Conservation (phyloP, 495 filamentous ascomycete genomes). For the Viridothelium virens region DNA sequence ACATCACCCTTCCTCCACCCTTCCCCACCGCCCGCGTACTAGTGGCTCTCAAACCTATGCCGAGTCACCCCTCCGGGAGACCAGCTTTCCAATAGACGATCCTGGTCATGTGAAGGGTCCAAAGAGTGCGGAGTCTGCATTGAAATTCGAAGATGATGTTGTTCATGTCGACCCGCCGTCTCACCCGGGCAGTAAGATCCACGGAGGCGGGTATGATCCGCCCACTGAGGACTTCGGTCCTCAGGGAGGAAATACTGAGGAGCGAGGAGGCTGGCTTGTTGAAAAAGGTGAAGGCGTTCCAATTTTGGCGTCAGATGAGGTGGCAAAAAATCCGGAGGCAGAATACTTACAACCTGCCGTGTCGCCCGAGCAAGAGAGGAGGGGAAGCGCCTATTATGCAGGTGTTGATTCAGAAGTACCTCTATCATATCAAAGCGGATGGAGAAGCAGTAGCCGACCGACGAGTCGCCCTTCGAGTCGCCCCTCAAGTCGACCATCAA, state of each 20-base stretch:
- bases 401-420: constrained; percentile 33
- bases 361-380: constrained; percentile 54
- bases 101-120: constrained; percentile 18
- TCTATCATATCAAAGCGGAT: constrained; percentile 21
- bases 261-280: constrained; percentile 43
- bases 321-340: constrained; percentile 64
- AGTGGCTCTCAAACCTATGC: constrained; percentile 42
- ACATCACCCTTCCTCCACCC: constrained; percentile 41
- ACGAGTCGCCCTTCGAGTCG: constrained; percentile 64
- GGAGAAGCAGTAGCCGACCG: constrained; percentile 46
- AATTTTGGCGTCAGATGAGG: constrained; percentile 87
- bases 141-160: constrained; percentile 48
- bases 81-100: constrained; percentile 42
- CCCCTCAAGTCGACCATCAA: constrained; percentile 62
- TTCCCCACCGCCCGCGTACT: constrained; percentile 33
- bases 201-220: constrained; percentile 42
- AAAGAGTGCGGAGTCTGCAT: constrained; percentile 30
- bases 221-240: constrained; percentile 40
- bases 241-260: constrained; percentile 41
- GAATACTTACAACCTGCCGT: constrained; percentile 65
- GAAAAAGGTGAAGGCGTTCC: constrained; percentile 56
- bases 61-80: constrained; percentile 53
- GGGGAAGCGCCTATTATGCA: constrained; percentile 52
- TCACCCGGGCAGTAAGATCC: constrained; percentile 53
- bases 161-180: constrained; percentile 74